Evolutionary conservation across 176 grass and related monocot genomes (phyloP).

Genomic region (Lolium perenne): DNA sequence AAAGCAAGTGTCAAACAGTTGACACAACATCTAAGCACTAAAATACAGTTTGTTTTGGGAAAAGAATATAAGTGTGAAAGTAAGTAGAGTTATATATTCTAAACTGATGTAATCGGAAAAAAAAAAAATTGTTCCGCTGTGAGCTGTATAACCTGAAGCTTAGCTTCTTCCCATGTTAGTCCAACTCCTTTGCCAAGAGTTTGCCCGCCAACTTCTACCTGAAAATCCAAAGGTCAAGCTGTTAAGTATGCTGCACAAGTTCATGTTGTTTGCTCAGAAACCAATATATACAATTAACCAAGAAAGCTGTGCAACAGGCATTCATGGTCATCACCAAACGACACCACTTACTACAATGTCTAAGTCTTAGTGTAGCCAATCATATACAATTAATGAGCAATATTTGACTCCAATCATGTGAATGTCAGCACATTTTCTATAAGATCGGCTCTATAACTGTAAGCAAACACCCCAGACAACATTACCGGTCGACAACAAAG

Average conservation of each 20-base stretch:
- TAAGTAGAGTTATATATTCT: neutral
- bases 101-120: neutral
- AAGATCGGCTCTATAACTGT: neutral
- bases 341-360: neutral
- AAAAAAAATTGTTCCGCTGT: neutral
- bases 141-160: conserved; percentile 63
- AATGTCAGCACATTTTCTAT: conserved; percentile 1
- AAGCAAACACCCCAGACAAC: neutral
- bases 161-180: conserved; percentile 92
- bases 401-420: neutral
- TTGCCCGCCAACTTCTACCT: conserved; percentile 86
- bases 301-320: neutral
- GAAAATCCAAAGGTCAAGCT: conserved; percentile 26
- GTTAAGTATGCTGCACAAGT: neutral
- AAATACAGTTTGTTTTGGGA: conserved; percentile 19
- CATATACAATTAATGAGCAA: neutral
- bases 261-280: conserved; percentile 3
- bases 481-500: neutral
- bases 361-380: neutral
- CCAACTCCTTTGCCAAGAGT: conserved; percentile 71
- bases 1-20: conserved; percentile 26
- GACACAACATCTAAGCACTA: conserved; percentile 19
- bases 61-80: conserved; percentile 17
- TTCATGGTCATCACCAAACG: conserved; percentile 10
- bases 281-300: neutral